Conservation (phyloP, 2,329 filamentous ascomycete species). For the Aspergillus sp. region DNA sequence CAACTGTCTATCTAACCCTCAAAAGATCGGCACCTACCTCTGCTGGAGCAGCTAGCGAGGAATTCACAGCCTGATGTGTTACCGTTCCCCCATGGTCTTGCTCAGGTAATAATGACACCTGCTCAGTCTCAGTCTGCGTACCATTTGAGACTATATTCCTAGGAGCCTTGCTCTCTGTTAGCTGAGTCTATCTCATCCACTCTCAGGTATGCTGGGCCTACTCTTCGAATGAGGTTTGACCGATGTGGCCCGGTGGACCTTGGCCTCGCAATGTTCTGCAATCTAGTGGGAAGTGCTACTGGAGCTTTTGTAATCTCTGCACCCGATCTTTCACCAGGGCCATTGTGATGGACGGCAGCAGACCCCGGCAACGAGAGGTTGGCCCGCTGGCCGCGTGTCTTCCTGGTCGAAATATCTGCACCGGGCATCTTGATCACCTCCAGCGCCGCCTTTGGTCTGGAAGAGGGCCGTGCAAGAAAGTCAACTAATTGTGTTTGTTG, state of each 20-base stretch:
- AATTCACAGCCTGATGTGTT: neutral
- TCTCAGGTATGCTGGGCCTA: neutral
- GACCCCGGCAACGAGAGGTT: neutral
- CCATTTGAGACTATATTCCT: neutral
- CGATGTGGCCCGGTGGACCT: neutral
- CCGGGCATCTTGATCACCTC: neutral
- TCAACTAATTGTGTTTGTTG: no score
- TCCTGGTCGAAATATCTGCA: neutral
- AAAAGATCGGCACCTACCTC: neutral
- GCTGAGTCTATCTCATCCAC: neutral
- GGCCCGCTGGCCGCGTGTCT: slow-evolving; percentile 6
- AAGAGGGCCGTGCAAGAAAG: neutral
- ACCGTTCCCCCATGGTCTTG: neutral
- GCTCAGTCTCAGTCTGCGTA: neutral
- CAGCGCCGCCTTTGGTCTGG: neutral
- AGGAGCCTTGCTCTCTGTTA: neutral
- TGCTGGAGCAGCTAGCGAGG: neutral
- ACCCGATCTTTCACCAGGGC: neutral
- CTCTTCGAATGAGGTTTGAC: neutral
- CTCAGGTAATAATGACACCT: neutral
- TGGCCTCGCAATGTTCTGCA: neutral
- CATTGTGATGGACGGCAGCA: neutral
- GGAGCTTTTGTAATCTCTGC: neutral
- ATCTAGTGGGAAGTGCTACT: neutral
- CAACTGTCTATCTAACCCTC: neutral